Evolutionary conservation across 1,139 yeast genomes (phyloP).

Genomic region (Scheffersomyces parashehatae): DNA sequence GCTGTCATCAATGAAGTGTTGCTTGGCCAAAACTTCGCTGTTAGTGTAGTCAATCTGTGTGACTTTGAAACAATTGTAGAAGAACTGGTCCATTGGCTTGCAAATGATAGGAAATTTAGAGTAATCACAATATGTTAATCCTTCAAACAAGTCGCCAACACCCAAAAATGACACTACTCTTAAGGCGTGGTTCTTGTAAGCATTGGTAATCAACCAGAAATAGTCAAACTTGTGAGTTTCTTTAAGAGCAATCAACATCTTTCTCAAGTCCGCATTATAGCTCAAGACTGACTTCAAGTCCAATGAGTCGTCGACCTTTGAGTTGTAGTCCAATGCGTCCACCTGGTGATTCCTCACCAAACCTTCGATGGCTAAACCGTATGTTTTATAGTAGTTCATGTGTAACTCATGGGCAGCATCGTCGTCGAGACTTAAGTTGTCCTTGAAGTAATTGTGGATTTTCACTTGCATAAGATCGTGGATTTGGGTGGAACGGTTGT

Average conservation of each 20-base stretch:
- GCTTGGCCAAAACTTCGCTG: slow-evolving; percentile 30
- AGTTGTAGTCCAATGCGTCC: slow-evolving; percentile 86
- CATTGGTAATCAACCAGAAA: slow-evolving; percentile 90
- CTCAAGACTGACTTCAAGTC: slow-evolving; percentile 75
- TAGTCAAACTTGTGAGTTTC: slow-evolving; percentile 32
- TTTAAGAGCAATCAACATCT: slow-evolving; percentile 49
- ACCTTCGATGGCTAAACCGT: slow-evolving; percentile 94
- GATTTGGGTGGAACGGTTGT: slow-evolving; percentile 69
- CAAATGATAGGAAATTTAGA: slow-evolving; percentile 65
- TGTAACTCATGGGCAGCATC: slow-evolving; percentile 79
- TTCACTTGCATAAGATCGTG: slow-evolving; percentile 87
- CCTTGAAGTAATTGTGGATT: slow-evolving; percentile 79
- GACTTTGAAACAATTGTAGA: slow-evolving; percentile 55
- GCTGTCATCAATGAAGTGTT: slow-evolving; percentile 81
- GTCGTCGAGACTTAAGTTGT: slow-evolving; percentile 58
- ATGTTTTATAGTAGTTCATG: slow-evolving; percentile 73
- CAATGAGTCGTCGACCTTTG: slow-evolving; percentile 85
- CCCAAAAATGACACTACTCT: slow-evolving; percentile 79
- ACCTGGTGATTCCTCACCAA: slow-evolving; percentile 78
- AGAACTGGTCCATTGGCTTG: slow-evolving; percentile 72
- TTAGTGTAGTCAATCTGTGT: slow-evolving; percentile 59
- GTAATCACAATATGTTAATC: slow-evolving; percentile 91
- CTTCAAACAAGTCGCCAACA: slow-evolving; percentile 87
- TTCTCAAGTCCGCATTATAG: slow-evolving; percentile 58
- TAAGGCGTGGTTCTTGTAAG: slow-evolving; percentile 85